Evolutionary conservation across 1,284 basidiomycete species (phyloP), one percentile per base, ranked within the genome.

Genomic region (Marasmius sp.): DNA sequence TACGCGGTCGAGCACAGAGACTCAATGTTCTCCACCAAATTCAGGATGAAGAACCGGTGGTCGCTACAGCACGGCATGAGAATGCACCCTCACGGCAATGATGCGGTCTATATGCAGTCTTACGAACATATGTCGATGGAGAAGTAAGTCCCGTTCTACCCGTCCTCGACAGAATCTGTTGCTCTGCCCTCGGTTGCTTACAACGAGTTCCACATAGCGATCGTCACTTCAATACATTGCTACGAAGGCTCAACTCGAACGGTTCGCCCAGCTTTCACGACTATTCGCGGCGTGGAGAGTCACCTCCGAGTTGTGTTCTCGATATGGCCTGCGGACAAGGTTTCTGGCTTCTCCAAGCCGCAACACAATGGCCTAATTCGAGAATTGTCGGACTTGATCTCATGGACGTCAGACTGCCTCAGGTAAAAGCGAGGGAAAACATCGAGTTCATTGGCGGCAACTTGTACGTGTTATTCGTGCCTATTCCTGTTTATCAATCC

Each of bases 241-340:
- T 89, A 33, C 79, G 77, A 45, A 81, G 81, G 37, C 74, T 89
- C 33, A 83, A 79, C 57, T 71, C 77, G 2, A 77, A 74, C 8
- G 76, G 78, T 9, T 79, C 78, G 0, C 89, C 88, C 0, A 82
- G 82, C 5, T 91, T 92, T 67, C 78, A 83, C 59, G 74, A 84
- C 64, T 86, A 82, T 47, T 11, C 56, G 14, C 54, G 33, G n/a
- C 7, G 56, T 65, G 74, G 77, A n/a, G 77, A 78, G 48, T 77
- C 75, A 33, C 78, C 79, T 1, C 89, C 89, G 1, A 66, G 71
- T 1, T 74, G 75, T n/a, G 84, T 88, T 34, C 79, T 92, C 10
- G 90, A 92, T 68, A 74, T 92, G 16, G 90, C 90, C 6, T 91
- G 89, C 72, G 90, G 90, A 5, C 69, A 81, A 58, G 89, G 89